Evolutionary conservation across 1,139 yeast genomes (phyloP).

Genomic region (Kurtzmaniella quercitrusa): DNA sequence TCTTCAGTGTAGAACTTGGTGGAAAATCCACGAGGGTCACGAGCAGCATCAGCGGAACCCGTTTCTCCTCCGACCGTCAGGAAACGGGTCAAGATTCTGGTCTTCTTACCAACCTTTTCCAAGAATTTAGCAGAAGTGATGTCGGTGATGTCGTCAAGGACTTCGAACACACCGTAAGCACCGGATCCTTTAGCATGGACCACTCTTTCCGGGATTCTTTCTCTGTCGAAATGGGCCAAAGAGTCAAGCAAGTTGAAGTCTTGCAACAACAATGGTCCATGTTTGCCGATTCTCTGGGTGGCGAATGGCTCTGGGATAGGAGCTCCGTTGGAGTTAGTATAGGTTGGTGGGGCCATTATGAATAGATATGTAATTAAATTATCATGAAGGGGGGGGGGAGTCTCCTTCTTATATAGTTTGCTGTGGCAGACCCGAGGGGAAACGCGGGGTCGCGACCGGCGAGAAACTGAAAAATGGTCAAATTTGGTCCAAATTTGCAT

Average conservation of each 20-base stretch:
- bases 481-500: neutral
- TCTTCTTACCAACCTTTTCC: slow-evolving; percentile 70
- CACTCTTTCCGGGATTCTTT: slow-evolving; percentile 84
- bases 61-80: slow-evolving; percentile 88
- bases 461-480: neutral
- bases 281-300: slow-evolving; percentile 68
- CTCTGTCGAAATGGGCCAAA: slow-evolving; percentile 80
- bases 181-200: slow-evolving; percentile 92
- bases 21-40: slow-evolving; percentile 89
- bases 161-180: slow-evolving; percentile 76
- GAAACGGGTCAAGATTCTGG: slow-evolving; percentile 70
- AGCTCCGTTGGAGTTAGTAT: slow-evolving; percentile 70
- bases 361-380: neutral
- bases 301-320: slow-evolving; percentile 69
- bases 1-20: slow-evolving; percentile 83
- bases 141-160: slow-evolving; percentile 79
- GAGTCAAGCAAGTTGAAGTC: slow-evolving; percentile 76
- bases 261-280: slow-evolving; percentile 73
- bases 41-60: slow-evolving; percentile 81
- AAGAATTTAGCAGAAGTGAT: slow-evolving; percentile 68
- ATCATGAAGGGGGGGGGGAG: neutral
- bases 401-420: neutral
- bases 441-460: neutral
- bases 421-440: neutral
- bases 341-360: slow-evolving; percentile 30